phyloP scores from a whole-genome alignment of 805 yeast species.

The Gaillardinia entomophila region DNA sequence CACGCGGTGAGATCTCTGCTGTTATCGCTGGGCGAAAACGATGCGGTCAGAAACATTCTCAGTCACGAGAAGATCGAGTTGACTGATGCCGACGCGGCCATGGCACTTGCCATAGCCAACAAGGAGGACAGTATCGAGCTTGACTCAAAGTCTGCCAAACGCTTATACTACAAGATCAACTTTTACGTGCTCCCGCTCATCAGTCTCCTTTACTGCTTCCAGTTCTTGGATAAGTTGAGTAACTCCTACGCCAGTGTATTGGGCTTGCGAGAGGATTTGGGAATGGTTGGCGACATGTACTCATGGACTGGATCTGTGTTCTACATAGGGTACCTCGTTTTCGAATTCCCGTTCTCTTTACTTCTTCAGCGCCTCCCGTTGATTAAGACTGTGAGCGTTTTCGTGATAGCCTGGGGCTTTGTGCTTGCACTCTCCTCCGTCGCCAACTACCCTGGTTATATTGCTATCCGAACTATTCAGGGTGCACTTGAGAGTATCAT shows the following conservation, averaged over 20 bases:
- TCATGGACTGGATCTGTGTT: conserved; percentile 49
- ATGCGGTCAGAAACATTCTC: too few relatives aligned
- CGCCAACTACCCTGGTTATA: conserved; percentile 36
- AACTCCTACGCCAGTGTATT: conserved; percentile 47
- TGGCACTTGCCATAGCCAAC: too few relatives aligned
- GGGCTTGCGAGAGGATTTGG: conserved; percentile 44
- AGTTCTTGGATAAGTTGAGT: conserved; percentile 57
- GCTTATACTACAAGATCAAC: too few relatives aligned
- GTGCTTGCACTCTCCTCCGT: conserved; percentile 15
- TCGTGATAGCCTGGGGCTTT: conserved; percentile 32
- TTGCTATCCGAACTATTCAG: conserved; percentile 43
- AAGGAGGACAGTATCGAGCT: too few relatives aligned
- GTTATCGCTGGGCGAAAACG: too few relatives aligned
- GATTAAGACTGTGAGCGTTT: conserved; percentile 42
- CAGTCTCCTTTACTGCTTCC: conserved; percentile 44
- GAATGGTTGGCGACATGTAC: conserved; percentile 11
- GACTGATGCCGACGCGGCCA: too few relatives aligned
- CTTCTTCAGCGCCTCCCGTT: conserved; percentile 53
- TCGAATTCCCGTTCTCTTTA: conserved; percentile 44
- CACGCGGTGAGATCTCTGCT: too few relatives aligned
- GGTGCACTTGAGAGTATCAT: conserved; percentile 51
- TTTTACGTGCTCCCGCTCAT: too few relatives aligned
- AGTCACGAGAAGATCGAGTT: too few relatives aligned
- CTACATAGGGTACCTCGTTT: conserved; percentile 58
- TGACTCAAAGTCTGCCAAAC: too few relatives aligned